Percentiles rank a stretch among this genome's conserved stretches.
phyloP scores from a whole-genome alignment of 1,284 basidiomycete species.

The Ustilago lituana region DNA sequence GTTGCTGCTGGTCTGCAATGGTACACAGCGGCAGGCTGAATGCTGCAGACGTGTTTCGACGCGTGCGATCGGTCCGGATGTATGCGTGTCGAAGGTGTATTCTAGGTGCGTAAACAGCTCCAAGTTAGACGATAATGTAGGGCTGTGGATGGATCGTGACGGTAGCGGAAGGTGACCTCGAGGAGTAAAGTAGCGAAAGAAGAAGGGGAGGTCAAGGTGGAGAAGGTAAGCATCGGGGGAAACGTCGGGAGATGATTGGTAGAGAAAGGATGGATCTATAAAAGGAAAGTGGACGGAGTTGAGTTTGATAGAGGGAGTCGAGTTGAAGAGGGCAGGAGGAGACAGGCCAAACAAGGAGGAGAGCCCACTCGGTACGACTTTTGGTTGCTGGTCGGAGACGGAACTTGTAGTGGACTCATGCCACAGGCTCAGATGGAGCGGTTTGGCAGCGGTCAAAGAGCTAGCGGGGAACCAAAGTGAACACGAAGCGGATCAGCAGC shows the following conservation, averaged over 20 bases:
- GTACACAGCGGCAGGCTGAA: not conserved
- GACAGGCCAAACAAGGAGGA: constrained; percentile 14
- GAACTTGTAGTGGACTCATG: constrained; percentile 27
- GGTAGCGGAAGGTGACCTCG: no score
- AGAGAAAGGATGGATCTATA: constrained; percentile 23
- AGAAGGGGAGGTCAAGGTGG: constrained; percentile 13
- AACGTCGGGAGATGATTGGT: constrained; percentile 13
- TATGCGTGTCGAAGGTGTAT: no score
- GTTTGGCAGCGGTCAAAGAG: not conserved
- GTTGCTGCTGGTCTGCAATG: not conserved
- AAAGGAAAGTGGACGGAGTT: constrained; percentile 31
- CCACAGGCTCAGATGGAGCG: constrained; percentile 5
- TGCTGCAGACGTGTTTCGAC: not conserved
- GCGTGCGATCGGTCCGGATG: no score
- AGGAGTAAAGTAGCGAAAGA: not conserved
- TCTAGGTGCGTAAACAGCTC: no score
- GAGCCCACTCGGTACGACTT: constrained; percentile 21
- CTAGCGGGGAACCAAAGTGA: constrained; percentile 26
- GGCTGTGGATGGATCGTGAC: not conserved
- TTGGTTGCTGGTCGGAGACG: constrained; percentile 33
- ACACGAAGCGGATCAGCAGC: constrained; percentile 12
- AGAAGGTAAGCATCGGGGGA: constrained; percentile 35
- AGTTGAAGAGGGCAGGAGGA: not conserved
- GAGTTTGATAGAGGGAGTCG: constrained; percentile 1
- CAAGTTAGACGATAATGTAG: no score